Conservation (phyloP, 108 stramenopile species). For the Cyclostephanos invisitatus region DNA sequence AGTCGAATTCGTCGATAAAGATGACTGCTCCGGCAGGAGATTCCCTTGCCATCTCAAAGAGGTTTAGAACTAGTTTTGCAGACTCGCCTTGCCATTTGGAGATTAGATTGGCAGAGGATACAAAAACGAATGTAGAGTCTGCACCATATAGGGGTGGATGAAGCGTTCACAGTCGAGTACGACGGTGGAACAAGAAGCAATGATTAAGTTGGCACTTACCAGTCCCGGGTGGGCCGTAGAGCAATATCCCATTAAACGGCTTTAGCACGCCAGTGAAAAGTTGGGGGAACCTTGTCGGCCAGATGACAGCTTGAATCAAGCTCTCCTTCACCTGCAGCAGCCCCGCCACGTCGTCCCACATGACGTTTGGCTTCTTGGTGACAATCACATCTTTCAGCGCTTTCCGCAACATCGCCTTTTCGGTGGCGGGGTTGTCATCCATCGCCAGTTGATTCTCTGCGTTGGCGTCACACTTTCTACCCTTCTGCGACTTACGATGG, state of each 20-base stretch:
- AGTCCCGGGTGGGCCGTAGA: slow-evolving; percentile 93
- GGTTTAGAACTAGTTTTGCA: slow-evolving; percentile 94
- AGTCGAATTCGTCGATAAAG: slow-evolving; percentile 97
- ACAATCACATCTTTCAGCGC: slow-evolving; percentile 82
- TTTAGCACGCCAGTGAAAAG: slow-evolving; percentile 90
- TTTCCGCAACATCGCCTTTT: slow-evolving; percentile 82
- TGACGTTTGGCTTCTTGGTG: slow-evolving; percentile 96
- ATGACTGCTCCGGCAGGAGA: slow-evolving; percentile 90
- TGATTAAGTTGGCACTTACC: slow-evolving; percentile 37
- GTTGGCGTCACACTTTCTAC: background rate
- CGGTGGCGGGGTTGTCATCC: slow-evolving; percentile 78
- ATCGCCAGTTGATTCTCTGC: background rate
- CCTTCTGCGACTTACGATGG: background rate
- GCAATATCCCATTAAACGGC: slow-evolving; percentile 94
- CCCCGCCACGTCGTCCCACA: slow-evolving; percentile 98
- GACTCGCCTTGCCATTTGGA: slow-evolving; percentile 99
- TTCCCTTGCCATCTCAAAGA: slow-evolving; percentile 98
- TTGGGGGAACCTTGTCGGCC: slow-evolving; percentile 93
- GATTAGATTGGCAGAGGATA: slow-evolving; percentile 95
- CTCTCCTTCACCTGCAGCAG: slow-evolving; percentile 93
- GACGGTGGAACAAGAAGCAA: too few relatives aligned
- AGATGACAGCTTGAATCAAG: slow-evolving; percentile 96
- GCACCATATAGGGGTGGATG: too few relatives aligned
- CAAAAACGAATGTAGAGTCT: slow-evolving; percentile 96
- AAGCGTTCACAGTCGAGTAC: too few relatives aligned